Evolutionary conservation across 345 rosid genomes (phyloP).

Genomic region (Carallia pectinifolia): DNA sequence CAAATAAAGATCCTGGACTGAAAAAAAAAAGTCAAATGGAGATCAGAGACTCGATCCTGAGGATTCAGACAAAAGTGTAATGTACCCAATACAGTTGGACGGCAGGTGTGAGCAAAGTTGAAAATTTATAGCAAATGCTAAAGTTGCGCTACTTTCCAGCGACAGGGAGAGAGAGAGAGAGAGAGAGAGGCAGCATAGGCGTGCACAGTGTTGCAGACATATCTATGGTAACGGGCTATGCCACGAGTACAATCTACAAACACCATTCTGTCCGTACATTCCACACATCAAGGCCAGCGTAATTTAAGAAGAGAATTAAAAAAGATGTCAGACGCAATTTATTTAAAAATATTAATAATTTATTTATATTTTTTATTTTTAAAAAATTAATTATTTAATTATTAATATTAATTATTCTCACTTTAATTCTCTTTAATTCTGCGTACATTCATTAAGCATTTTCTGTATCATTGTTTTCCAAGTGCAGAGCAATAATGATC

Average conservation of each 20-base stretch:
- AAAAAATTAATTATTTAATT: too few species aligned
- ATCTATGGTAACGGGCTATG: conserved; percentile 24
- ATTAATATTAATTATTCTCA: too few species aligned
- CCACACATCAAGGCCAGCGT: too few species aligned
- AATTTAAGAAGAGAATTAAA: too few species aligned
- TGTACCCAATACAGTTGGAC: not conserved
- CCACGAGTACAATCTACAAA: conserved; percentile 35
- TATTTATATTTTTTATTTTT: too few species aligned
- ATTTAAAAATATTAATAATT: too few species aligned
- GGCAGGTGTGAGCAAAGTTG: not conserved
- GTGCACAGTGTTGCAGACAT: not conserved
- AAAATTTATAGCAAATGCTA: not conserved
- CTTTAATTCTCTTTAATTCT: too few species aligned
- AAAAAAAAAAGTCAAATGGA: too few species aligned
- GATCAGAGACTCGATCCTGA: not conserved
- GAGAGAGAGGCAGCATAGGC: not conserved
- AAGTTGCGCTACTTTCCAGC: not conserved
- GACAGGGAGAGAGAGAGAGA: not conserved
- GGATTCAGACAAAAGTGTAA: not conserved
- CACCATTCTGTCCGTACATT: not conserved
- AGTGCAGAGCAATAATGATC: too few species aligned
- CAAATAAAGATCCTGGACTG: not conserved
- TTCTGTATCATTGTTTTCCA: too few species aligned
- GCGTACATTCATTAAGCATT: too few species aligned
- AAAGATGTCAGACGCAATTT: too few species aligned